Base-by-base conservation (phyloP, 2,329 filamentous ascomycete genomes). In the Karstenula rhodostoma region DNA sequence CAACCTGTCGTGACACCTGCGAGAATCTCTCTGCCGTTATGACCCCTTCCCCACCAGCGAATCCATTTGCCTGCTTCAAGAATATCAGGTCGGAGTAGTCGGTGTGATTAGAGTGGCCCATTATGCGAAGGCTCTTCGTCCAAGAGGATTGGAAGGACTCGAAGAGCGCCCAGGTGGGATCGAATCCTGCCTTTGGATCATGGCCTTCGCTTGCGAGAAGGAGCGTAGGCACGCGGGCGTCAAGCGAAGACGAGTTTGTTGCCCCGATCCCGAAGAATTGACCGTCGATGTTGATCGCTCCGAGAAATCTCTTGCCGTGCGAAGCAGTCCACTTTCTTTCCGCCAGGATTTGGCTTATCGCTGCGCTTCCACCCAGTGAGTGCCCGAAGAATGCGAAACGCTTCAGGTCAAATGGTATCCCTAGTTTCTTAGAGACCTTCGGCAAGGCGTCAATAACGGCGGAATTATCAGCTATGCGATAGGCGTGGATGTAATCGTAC, bases 81-180 rank as follows among this genome's bases (percentile, higher is more conserved):
- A 66, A 55, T 12, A 66, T 60, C n/a, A 61, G 27, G 56, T 63
- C 64, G 0, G 63, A 64, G 56, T 61, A 67, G 49, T 66, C 65
- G 3, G 61, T 59, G 52, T 66, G 65, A 29, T 64, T 63, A 0
- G 57, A 37, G 13, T 56, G 49, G 2, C 58, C 65, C 9, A 48
- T 32, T 4, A 63, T 40, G 3, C 49, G 48, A 13, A 66, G 43
- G 13, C 59, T 56, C 32, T 64, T 66, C 0, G 42, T 22, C 65
- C 61, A 66, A 2, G 19, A 46, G 2, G 56, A 55, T 51, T 67
- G 63, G 25, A 12, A 43, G 0, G 48, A 46, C 22, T 63, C 55
- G 44, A 65, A 67, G 10, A 51, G n/a, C 3, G 60, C 37, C 56
- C 60, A 66, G 4, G 57, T 58, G 3, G 55, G 59, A 52, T 66